Evolutionary conservation across 1,139 yeast genomes (phyloP).

Genomic region (Saccharomycopsis hybrid): DNA sequence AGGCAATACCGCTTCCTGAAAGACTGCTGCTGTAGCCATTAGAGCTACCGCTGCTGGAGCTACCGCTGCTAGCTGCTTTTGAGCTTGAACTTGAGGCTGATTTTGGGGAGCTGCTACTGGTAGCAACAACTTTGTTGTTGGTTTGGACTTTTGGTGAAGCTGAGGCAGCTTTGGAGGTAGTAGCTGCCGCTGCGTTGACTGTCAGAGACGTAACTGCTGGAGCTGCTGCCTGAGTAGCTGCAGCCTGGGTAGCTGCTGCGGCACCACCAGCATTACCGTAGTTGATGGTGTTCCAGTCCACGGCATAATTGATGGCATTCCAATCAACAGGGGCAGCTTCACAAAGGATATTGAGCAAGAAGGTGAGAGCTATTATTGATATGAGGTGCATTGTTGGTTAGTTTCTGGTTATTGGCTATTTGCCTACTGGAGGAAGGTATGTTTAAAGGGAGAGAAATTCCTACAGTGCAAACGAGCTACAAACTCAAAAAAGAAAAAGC

Average conservation of each 20-base stretch:
- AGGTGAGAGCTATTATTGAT: neutral
- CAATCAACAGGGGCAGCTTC: constrained; percentile 4
- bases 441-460: too few species aligned
- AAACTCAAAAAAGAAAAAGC: too few species aligned
- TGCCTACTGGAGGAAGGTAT: too few species aligned
- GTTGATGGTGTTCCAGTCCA: constrained; percentile 10
- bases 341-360: neutral
- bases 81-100: constrained; percentile 20
- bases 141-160: neutral
- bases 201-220: constrained; percentile 8
- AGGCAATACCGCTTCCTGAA: constrained; percentile 41
- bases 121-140: neutral
- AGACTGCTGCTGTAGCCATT: constrained; percentile 26
- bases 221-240: constrained; percentile 14
- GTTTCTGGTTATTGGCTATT: too few species aligned
- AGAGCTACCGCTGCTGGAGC: constrained; percentile 25
- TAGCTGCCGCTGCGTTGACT: constrained; percentile 9
- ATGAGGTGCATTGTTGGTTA: neutral
- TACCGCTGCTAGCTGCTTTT: constrained; percentile 11
- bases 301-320: neutral
- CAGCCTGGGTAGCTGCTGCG: constrained; percentile 3
- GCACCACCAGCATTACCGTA: neutral
- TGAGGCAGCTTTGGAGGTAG: constrained; percentile 5
- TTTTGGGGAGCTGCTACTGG: neutral
- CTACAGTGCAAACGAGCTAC: too few species aligned